Base-by-base conservation (phyloP, 169 alveolate species). In the Theileria luwenshuni region DNA sequence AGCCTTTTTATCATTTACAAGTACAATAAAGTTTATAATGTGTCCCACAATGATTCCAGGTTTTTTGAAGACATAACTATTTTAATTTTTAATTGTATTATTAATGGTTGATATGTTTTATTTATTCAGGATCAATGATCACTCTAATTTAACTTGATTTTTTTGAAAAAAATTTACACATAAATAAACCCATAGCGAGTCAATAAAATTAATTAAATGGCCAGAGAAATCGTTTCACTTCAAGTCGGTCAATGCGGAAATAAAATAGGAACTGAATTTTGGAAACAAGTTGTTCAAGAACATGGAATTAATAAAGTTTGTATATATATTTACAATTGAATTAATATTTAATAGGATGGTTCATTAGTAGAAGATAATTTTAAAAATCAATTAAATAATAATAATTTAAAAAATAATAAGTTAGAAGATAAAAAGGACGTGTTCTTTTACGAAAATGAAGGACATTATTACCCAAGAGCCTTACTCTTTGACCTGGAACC, bases 241-340 rank as follows among this genome's bases (percentile, higher is more conserved):
- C 98, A 98, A 87, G 99, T 97, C 33, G 99, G 99, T 58, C 99
- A 98, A 84, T 97, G 99, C 83, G 99, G 99, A 71, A 98, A 98
- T 83, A 98, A 98, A 86, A 95, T 98, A 30, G 99, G 99, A 6
- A 94, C 94, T 84, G 99, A 98, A 72, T 97, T 97, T 88, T 98
- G 99, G 99, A 96, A 98, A 76, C 96, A 96, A 74, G 90, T 97
- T 35, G 96, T 99, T 71, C 92, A 91, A 42, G 99, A 98, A 90
- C 99, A 98, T 76, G 99, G 99, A 49, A 95, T 97, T 49, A 92
- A 91, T 81, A 83, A 60, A 77, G 92, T 72, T 76, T n/a, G n/a
- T n/a, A n/a, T n/a, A 30, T 43, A 0, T 6, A 47, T 52, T 19
- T 17, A 5, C 42, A 27, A 3, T 42, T 3, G 17, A 43, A n/a